Base-by-base conservation (phyloP, 106 monocot species). In the Platanthera zijinensis region DNA sequence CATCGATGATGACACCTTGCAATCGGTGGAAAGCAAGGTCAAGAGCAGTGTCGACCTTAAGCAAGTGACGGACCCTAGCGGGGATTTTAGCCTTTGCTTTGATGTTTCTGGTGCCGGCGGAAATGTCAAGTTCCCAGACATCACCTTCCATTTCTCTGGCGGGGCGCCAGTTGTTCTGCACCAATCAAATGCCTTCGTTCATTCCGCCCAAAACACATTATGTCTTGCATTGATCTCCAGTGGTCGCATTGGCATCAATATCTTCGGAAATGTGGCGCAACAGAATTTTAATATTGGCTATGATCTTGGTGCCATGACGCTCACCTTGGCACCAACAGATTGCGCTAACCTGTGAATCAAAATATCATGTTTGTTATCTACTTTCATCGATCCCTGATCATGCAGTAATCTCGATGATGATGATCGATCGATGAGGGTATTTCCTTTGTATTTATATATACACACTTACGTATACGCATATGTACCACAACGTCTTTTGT, bases 181-280 rank as follows among this genome's bases (percentile, higher is more conserved):
- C 10, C 21, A 57, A 19, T 13, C 5, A 51, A 86, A 86, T 54
- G 10, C 81, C 0, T 89, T 84, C 12, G 1, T 82, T n/a, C 1
- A 15, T 22, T 0, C 70, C 13, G 25, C 52, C 5, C 17, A 73
- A 4, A 62, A 56, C 39, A 50, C 54, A 5, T 11, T 79, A 7
- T 89, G 86, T 70, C 75, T 89, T 12, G 79, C 54, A 7, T 57
- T 86, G 7, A 8, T 79, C 21, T 52, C 62, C 50, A 82, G 48
- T 17, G 57, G 61, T 8, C 25, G 10, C 7, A 18, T 51, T 11
- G 74, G 21, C 0, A 0, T 67, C 39, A 13, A 21, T 46, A 77
- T 89, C 49, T 72, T 78, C 17, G 89, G 89, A 0, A 89, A 84
- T 76, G 32, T 89, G 1, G 89, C 89, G 9, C 89, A 89, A 79